Evolutionary conservation across 768 basidiomycete genomes (phyloP).

Genomic region (Psilocybe cyanescens): DNA sequence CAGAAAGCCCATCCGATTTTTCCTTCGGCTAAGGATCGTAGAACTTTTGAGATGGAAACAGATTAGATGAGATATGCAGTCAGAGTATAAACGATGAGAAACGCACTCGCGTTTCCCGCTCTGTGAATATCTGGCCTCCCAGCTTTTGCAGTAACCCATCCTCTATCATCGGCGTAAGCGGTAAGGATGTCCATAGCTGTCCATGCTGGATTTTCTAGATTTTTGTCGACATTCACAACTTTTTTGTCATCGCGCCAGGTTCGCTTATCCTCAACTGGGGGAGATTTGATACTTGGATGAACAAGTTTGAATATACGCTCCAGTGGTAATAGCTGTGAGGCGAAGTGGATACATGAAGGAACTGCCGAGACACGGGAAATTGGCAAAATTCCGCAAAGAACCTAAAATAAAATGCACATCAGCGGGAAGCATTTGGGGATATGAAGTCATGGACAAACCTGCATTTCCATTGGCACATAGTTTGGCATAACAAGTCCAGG

Average conservation of each 20-base stretch:
- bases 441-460: constrained; percentile 44
- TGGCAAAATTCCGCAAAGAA: constrained; percentile 71
- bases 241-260: constrained; percentile 72
- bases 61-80: background rate
- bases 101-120: constrained; percentile 88
- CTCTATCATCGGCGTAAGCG: constrained; percentile 75
- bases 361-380: constrained; percentile 86
- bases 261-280: constrained; percentile 61
- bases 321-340: constrained; percentile 71
- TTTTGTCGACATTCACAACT: constrained; percentile 23
- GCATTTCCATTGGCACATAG: constrained; percentile 80
- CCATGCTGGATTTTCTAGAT: constrained; percentile 50
- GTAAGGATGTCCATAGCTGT: constrained; percentile 86
- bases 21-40: constrained; percentile 84
- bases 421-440: background rate
- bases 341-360: constrained; percentile 79
- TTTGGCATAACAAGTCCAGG: constrained; percentile 94
- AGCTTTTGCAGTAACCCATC: constrained; percentile 90
- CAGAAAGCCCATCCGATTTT: constrained; percentile 84
- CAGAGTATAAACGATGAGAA: background rate
- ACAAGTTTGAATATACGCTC: constrained; percentile 68
- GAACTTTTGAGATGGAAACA: constrained; percentile 47
- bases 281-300: constrained; percentile 48
- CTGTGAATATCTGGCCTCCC: constrained; percentile 88
- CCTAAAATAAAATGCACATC: constrained; percentile 38